Evolutionary conservation across 129 eudicot species (phyloP).

Genomic region (Escallonia rubra): DNA sequence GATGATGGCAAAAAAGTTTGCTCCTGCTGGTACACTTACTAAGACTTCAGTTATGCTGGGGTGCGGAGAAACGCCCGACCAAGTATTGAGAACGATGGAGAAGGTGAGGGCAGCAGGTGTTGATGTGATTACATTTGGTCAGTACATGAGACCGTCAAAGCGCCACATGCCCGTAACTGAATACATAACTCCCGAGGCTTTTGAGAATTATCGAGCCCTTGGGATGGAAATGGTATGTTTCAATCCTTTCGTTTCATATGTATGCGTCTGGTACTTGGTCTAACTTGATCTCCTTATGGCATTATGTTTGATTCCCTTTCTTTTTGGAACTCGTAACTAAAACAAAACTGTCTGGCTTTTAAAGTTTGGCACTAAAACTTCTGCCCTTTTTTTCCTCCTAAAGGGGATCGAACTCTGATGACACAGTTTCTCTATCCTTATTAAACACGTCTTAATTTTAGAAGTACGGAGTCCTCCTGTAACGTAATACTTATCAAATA

Average conservation of each 20-base stretch:
- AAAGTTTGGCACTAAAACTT: too few relatives aligned
- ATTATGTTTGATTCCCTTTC: too few relatives aligned
- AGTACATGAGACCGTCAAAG: slow-evolving; percentile 96
- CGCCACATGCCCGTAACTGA: slow-evolving; percentile 98
- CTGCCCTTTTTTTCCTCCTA: too few relatives aligned
- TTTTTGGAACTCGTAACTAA: too few relatives aligned
- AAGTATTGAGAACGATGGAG: slow-evolving; percentile 92
- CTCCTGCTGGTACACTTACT: slow-evolving; percentile 95
- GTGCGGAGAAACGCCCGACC: slow-evolving; percentile 98
- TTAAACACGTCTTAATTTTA: too few relatives aligned
- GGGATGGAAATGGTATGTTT: slow-evolving; percentile 88
- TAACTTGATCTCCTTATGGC: too few relatives aligned
- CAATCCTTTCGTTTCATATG: background rate
- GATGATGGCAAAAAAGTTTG: slow-evolving; percentile 78
- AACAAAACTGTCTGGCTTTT: too few relatives aligned
- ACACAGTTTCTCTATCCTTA: too few relatives aligned
- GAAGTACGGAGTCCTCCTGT: too few relatives aligned
- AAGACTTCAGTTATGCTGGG: slow-evolving; percentile 98
- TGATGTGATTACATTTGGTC: slow-evolving; percentile 96
- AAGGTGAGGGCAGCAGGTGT: slow-evolving; percentile 95
- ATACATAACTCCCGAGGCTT: slow-evolving; percentile 89
- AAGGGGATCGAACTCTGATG: too few relatives aligned
- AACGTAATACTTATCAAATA: too few relatives aligned
- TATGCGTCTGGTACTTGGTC: too few relatives aligned
- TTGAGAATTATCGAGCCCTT: slow-evolving; percentile 75